These are phyloP conservation scores for Saccharomycopsis sp. DNA, from an alignment of 805 yeast species.

Conservation along the genomic window DNA sequence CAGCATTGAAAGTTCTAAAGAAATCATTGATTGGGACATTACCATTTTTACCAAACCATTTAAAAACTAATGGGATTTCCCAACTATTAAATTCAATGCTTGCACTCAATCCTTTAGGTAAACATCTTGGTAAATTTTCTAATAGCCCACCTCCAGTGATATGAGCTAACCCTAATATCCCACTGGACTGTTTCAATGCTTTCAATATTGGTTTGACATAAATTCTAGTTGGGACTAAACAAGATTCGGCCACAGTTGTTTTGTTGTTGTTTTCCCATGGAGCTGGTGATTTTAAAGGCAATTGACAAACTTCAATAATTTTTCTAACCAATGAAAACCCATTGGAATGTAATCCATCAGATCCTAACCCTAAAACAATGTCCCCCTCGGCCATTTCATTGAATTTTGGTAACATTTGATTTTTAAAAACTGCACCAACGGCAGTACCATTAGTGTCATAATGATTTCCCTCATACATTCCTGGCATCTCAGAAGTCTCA, in stretches of 20 bases:
- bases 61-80: constrained; percentile 84
- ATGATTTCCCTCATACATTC: constrained; percentile 92
- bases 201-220: constrained; percentile 88
- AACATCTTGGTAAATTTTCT: constrained; percentile 92
- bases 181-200: constrained; percentile 45
- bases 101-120: constrained; percentile 77
- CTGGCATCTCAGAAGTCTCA: constrained; percentile 99
- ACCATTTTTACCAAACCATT: constrained; percentile 90
- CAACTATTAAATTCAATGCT: constrained; percentile 70
- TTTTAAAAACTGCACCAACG: constrained; percentile 87
- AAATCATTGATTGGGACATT: constrained; percentile 81
- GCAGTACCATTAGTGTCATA: constrained; percentile 99
- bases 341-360: constrained; percentile 94
- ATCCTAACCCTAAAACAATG: constrained; percentile 75
- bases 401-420: constrained; percentile 64
- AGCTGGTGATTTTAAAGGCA: constrained; percentile 63
- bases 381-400: constrained; percentile 71
- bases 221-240: constrained; percentile 85
- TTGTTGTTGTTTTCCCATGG: constrained; percentile 63
- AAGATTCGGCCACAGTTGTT: constrained; percentile 75
- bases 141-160: constrained; percentile 98
- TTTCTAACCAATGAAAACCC: constrained; percentile 94
- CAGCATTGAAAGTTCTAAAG: constrained; percentile 88
- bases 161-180: constrained; percentile 85
- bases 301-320: constrained; percentile 73